Base-by-base conservation (phyloP, 257 asterid species). In the Nicotiana knightiana region DNA sequence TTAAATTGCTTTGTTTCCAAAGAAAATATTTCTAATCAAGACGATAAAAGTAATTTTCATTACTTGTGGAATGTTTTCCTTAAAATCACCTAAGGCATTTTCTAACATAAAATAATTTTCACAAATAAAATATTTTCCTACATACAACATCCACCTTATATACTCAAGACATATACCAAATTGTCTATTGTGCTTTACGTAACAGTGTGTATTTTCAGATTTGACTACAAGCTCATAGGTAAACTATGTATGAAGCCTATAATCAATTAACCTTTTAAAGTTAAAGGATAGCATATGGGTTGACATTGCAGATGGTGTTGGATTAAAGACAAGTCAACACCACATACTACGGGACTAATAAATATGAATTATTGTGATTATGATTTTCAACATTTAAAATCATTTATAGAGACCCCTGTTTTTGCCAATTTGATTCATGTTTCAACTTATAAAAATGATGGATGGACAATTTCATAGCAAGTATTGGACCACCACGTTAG, bases 401-500 rank as follows among this genome's bases (percentile, higher is more conserved):
- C 59, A 75, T 51, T 28, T 48, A 75, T 48, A 48, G 28, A 5
- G 79, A 73, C 61, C 79, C 68, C 39, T 73, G 61, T 48, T 51
- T 73, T 73, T 24, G 16, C 79, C 79, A 73, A 73, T 73, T 73
- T 48, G 43, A 51, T 48, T 51, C 63, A 73, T 73, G 43, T 48
- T 48, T 51, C 80, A 75, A 75, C 43, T 15, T 51, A 15, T 7
- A 7, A 26, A 48, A 75, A 26, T 46, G 63, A 75, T 75, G 59
- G 80, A 75, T 48, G 43, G 37, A 75, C 43, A 26, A 48, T 61
- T 48, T 51, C 16, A 75, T 75, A 75, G 12, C 57, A 39, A 39
- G 77, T 68, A 5, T 75, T 26, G 80, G 80, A 75, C 80, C 80
- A 75, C 80, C 80, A 75, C 80, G 80, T 51, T 75, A 75, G 80